Base-by-base conservation (phyloP, 768 basidiomycete genomes). In the Termitomyces bulborhizus region DNA sequence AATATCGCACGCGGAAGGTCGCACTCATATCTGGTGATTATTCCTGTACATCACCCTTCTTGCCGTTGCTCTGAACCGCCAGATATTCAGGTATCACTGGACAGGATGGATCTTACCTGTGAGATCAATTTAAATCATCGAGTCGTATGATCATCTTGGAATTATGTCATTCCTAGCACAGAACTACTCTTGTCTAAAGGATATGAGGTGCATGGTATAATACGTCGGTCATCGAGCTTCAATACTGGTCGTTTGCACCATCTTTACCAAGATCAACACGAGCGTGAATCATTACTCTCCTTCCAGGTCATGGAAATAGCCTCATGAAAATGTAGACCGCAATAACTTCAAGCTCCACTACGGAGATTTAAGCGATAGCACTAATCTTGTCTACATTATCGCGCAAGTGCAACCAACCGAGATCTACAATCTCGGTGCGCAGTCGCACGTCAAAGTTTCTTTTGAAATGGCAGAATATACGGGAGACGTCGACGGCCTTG, bases 391-490 rank as follows among this genome's bases (percentile, higher is more conserved):
- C 44, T 94, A 94, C 73, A 88, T 98, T 75, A 87, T 98, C 68
- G 88, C 96, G 3, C 86, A 92, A 64, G 93, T 97, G 53, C 90
- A 90, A 69, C 95, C 95, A 2, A 87, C 93, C 21, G 96, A 98
- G 73, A 87, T 98, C 57, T 98, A 97, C 83, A 98, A 98, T 71
- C 86, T 98, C 51, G 95, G 93, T 44, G 95, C 95, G 15, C 95
- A 98, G 71, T 93, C 91, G 42, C 95, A 98, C 75, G 95, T 98
- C 77, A 98, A 98, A 72, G 95, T 98, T 61, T 97, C 94, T 27
- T 98, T 98, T 70, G 96, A 98, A 72, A 96, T 98, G 93, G 92
- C 95, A 26, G 95, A 98, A 73, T 98, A 98, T 75, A 98, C 96
- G 0, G 94, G 91, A 49, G 96, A 98, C 66, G 95, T 98, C 47